A percentile compares a stretch with the other conserved stretches of the same genome.
phyloP scores from a whole-genome alignment of 192 early-diverging fungal species.

The Glomus cerebriforme region DNA sequence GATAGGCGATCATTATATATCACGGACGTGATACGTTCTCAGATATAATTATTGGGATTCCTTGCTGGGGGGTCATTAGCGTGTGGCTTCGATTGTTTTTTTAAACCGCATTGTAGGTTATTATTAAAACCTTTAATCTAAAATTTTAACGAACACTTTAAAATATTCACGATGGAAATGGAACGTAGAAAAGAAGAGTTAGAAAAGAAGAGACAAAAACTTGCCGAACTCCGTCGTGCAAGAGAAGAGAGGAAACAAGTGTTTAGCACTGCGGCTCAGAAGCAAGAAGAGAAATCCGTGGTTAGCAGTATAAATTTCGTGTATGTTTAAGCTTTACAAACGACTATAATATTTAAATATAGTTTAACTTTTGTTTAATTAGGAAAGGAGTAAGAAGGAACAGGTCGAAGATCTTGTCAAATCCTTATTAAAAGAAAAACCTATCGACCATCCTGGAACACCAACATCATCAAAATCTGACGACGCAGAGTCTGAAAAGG shows the following conservation, averaged over 20 bases:
- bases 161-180: constrained; percentile 44
- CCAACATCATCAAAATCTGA: constrained; percentile 44
- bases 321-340: not conserved
- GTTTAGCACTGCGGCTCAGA: constrained; percentile 49
- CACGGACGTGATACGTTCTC: no score
- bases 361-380: not conserved
- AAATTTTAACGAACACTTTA: not conserved
- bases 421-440: constrained; percentile 57
- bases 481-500: constrained; percentile 52
- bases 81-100: no score
- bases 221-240: constrained; percentile 82
- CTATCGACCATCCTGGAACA: constrained; percentile 49
- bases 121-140: not conserved
- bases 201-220: constrained; percentile 88
- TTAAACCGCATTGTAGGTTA: no score
- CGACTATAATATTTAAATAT: not conserved
- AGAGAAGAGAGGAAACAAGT: constrained; percentile 83
- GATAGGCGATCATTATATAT: no score
- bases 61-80: no score
- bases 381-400: constrained; percentile 43
- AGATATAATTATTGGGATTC: no score
- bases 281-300: constrained; percentile 26
- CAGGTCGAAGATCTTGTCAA: constrained; percentile 88
- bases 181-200: constrained; percentile 78
- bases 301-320: not conserved